Evolutionary conservation across 2,329 filamentous ascomycete genomes (phyloP), one percentile per base, ranked within the genome.

Genomic region (Bipolaris cookei): DNA sequence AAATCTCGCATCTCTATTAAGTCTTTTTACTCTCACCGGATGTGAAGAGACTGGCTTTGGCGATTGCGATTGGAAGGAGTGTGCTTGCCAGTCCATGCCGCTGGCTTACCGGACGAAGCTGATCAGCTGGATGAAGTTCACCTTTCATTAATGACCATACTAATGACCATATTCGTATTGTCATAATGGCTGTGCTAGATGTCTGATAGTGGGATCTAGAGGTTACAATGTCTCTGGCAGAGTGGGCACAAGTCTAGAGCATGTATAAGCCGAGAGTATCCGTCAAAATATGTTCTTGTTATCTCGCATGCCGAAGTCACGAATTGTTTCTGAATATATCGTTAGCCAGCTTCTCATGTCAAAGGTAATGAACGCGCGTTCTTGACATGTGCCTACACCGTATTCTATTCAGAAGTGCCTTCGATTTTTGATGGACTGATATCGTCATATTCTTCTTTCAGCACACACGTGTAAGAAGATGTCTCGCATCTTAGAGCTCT

Each of bases 1-100:
- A 14, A 54, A 32, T 49, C 48, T 39, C 44, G 45, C 44, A 44
- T 57, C 38, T 32, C 41, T 38, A 28, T 30, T 47, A 14, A 38
- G n/a, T 41, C 37, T 13, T 23, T 39, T 30, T 34, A 11, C 11
- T 35, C 35, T 54, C 54, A 35, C 34, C 34, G 41, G 35, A 46
- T 54, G 38, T 34, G 14, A 10, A 52, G 13, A 39, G 35, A 41
- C 14, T 10, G 38, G 44, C 1, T 39, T 35, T 20, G n/a, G 18
- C 8, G 43, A 23, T 23, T 44, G 35, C 23, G 21, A 34, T 45
- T 32, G 41, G 34, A 44, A 45, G 32, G 16, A 14, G 23, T 23
- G 18, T 37, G 20, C n/a, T 14, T 45, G 34, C 43, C 23, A 54
- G 32, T 38, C 44, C 16, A 30, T 16, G 38, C n/a, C 34, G 23